A percentile compares a stretch with the other conserved stretches of the same genome.
phyloP scores from a whole-genome alignment of 2,329 filamentous ascomycete genomes.

The Coleophoma crateriformis region DNA sequence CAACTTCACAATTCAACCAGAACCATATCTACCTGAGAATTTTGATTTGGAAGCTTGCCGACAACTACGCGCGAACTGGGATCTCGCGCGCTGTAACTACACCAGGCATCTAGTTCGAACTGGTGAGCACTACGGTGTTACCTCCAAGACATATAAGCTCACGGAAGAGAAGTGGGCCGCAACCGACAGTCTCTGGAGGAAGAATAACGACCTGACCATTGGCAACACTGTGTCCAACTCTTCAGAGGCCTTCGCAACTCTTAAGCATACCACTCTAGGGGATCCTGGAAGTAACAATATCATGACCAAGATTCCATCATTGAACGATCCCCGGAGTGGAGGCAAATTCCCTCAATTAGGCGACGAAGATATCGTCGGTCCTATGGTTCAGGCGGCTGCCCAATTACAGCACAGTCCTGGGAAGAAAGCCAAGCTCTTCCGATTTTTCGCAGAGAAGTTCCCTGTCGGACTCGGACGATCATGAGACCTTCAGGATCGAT shows the following conservation, averaged over 20 bases:
- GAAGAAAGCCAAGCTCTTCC: slow-evolving; percentile 26
- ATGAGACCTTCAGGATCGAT: slow-evolving; percentile 2
- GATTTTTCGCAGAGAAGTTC: slow-evolving; percentile 27
- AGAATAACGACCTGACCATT: slow-evolving; percentile 60
- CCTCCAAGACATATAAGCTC: slow-evolving; percentile 80
- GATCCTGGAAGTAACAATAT: slow-evolving; percentile 38
- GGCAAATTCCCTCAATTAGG: slow-evolving; percentile 86
- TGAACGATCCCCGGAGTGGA: slow-evolving; percentile 59
- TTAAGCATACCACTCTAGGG: slow-evolving; percentile 37
- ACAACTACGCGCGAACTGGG: slow-evolving; percentile 74
- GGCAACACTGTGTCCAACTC: slow-evolving; percentile 37
- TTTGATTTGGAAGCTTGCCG: slow-evolving; percentile 51
- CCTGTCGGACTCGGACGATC: slow-evolving; percentile 21
- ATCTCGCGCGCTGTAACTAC: slow-evolving; percentile 77
- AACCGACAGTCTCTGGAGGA: slow-evolving; percentile 70
- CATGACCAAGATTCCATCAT: slow-evolving; percentile 60
- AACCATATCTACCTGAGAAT: slow-evolving; percentile 66
- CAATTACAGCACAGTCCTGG: slow-evolving; percentile 22
- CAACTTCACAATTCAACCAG: slow-evolving; percentile 83
- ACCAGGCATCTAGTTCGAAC: slow-evolving; percentile 84
- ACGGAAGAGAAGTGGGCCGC: slow-evolving; percentile 87
- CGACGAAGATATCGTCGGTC: slow-evolving; percentile 89
- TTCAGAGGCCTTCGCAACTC: slow-evolving; percentile 35
- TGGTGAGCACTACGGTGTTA: slow-evolving; percentile 84
- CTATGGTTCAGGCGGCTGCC: slow-evolving; percentile 52